Percentiles rank a stretch among this genome's conserved stretches.
phyloP scores from a whole-genome alignment of 2,329 filamentous ascomycete species.

The Knufia petricola region DNA sequence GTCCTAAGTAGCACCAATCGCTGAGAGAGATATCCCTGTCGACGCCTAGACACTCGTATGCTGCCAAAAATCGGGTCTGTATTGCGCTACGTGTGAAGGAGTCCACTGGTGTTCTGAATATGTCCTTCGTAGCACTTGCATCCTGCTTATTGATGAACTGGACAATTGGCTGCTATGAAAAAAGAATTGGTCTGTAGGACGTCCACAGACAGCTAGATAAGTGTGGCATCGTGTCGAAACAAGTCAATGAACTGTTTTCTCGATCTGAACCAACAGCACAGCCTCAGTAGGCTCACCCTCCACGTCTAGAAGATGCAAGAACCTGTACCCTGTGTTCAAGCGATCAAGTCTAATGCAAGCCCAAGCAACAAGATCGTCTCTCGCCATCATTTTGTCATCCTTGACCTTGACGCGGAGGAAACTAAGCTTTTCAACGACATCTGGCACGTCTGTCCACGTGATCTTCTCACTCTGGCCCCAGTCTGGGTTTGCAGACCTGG shows the following conservation, averaged over 20 bases:
- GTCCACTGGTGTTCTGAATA: too few relatives aligned
- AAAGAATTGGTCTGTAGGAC: too few relatives aligned
- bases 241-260: constrained; percentile 41
- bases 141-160: too few relatives aligned
- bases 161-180: too few relatives aligned
- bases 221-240: too few relatives aligned
- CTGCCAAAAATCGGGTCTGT: too few relatives aligned
- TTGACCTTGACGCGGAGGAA: constrained; percentile 76
- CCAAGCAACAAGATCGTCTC: constrained; percentile 77
- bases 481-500: constrained; percentile 52
- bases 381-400: constrained; percentile 65
- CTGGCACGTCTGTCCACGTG: constrained; percentile 46
- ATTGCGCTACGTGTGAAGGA: too few relatives aligned
- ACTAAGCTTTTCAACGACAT: constrained; percentile 59
- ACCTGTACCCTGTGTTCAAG: constrained; percentile 62
- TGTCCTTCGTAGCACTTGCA: too few relatives aligned
- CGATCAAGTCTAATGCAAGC: constrained; percentile 78
- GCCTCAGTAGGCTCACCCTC: constrained; percentile 58
- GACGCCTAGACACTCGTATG: too few relatives aligned
- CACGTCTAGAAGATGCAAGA: constrained; percentile 65
- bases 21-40: too few relatives aligned
- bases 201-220: too few relatives aligned
- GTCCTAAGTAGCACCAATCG: too few relatives aligned
- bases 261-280: constrained; percentile 62
- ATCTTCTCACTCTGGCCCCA: constrained; percentile 50